These are phyloP conservation scores for Populus hybrid DNA, from an alignment of 441 rosid genomes.

Conservation along the genomic window DNA sequence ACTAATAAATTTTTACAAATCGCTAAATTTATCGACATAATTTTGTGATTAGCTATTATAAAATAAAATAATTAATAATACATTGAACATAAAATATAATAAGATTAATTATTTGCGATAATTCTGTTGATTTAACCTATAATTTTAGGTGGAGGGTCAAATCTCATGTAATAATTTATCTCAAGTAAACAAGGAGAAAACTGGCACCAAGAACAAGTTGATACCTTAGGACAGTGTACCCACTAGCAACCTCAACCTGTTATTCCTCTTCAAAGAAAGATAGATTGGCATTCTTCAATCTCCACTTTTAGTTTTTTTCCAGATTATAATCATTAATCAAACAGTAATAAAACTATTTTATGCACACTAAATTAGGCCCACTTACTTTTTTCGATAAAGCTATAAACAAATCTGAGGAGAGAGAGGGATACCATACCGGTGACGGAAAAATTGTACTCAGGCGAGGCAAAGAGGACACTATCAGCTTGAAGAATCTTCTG, in stretches of 20 bases:
- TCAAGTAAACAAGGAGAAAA: too few relatives aligned
- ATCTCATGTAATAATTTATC: too few relatives aligned
- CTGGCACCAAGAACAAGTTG: not conserved
- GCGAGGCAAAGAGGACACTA: conserved; percentile 62
- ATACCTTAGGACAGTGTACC: not conserved
- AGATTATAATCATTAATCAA: not conserved
- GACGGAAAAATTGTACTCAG: conserved; percentile 75
- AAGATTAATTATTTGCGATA: too few relatives aligned
- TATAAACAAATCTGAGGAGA: not conserved
- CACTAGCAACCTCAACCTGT: not conserved
- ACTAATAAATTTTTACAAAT: too few relatives aligned
- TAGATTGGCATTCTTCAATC: not conserved
- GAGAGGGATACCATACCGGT: conserved; percentile 35
- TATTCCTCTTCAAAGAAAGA: not conserved
- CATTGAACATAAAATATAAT: too few relatives aligned
- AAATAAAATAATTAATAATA: too few relatives aligned
- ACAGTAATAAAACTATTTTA: not conserved
- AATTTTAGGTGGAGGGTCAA: too few relatives aligned
- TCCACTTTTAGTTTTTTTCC: not conserved
- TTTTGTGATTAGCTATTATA: too few relatives aligned
- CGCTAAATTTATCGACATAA: too few relatives aligned
- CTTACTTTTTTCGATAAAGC: not conserved
- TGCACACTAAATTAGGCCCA: not conserved
- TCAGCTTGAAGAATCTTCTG: conserved; percentile 52
- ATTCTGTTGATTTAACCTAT: too few relatives aligned